Evolutionary conservation across 116 monocot species (phyloP).

Genomic region (Iris pallida): DNA sequence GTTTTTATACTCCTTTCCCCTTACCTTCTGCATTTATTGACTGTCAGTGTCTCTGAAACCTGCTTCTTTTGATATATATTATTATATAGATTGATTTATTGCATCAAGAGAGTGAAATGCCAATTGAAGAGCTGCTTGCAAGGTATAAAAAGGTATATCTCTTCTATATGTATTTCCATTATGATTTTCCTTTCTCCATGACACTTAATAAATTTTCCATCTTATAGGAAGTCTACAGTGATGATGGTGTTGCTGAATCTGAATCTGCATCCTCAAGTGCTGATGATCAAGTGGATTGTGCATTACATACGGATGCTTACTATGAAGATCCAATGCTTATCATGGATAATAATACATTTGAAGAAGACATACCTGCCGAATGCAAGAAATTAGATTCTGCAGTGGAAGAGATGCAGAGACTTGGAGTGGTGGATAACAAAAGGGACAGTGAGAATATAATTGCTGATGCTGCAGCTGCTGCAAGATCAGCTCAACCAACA

Average conservation of each 20-base stretch:
- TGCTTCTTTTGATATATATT: neutral
- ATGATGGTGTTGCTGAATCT: slow-evolving; percentile 33
- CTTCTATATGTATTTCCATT: neutral
- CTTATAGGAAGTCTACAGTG: slow-evolving; percentile 43
- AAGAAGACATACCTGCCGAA: slow-evolving; percentile 14
- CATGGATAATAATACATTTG: slow-evolving; percentile 1
- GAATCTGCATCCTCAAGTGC: slow-evolving; percentile 48
- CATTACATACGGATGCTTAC: slow-evolving; percentile 12
- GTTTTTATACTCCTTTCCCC: neutral
- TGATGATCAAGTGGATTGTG: slow-evolving; percentile 36
- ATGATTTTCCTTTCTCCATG: neutral
- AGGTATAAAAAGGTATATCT: slow-evolving; percentile 84
- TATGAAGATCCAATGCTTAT: slow-evolving; percentile 4
- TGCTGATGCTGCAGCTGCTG: slow-evolving; percentile 95
- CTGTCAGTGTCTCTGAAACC: neutral
- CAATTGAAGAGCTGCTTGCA: slow-evolving; percentile 70
- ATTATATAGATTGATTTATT: slow-evolving; percentile 33
- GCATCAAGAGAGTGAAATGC: slow-evolving; percentile 63
- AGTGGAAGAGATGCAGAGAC: slow-evolving; percentile 20
- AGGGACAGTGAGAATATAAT: slow-evolving; percentile 73
- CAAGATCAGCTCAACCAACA: slow-evolving; percentile 99
- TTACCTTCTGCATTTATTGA: neutral
- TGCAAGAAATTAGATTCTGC: slow-evolving; percentile 10
- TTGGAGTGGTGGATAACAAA: slow-evolving; percentile 26
- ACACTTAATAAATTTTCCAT: neutral